These are phyloP conservation scores for Ganoderma resinaceum DNA, from an alignment of 1,284 basidiomycete genomes.

Conservation along the genomic window DNA sequence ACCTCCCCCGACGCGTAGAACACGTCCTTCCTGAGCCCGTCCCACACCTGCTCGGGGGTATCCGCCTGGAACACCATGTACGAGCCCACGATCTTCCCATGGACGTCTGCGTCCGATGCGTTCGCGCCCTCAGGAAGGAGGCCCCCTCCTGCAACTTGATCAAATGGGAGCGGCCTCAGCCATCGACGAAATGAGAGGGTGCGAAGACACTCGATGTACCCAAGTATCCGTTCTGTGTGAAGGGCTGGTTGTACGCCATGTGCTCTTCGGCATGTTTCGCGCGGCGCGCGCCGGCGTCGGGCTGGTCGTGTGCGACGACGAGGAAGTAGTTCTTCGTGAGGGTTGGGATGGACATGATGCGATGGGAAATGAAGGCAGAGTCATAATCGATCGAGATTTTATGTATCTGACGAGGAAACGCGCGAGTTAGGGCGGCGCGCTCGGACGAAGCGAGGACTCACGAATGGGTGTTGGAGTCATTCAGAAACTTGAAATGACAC, in stretches of 20 bases:
- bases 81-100: conserved; percentile 13
- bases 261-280: conserved; percentile 8
- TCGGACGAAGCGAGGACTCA: too few species aligned
- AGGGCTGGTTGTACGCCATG: conserved; percentile 8
- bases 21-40: conserved; percentile 15
- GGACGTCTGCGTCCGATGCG: conserved; percentile 6
- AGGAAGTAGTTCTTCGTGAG: conserved; percentile 16
- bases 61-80: conserved; percentile 17
- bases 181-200: too few species aligned
- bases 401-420: neutral
- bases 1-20: conserved; percentile 21
- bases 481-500: too few species aligned
- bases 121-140: conserved; percentile 4
- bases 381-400: neutral
- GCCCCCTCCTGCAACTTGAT: conserved; percentile 8
- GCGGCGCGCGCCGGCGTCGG: conserved; percentile 9
- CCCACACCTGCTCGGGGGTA: conserved; percentile 12
- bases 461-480: too few species aligned
- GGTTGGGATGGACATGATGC: neutral
- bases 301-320: conserved; percentile 14
- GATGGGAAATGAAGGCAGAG: neutral
- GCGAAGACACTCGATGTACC: conserved; percentile 1
- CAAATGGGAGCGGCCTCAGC: neutral
- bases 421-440: too few species aligned
- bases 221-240: conserved; percentile 7